phyloP scores from a whole-genome alignment of 2,329 filamentous ascomycete genomes.

The Monilinia fructicola region DNA sequence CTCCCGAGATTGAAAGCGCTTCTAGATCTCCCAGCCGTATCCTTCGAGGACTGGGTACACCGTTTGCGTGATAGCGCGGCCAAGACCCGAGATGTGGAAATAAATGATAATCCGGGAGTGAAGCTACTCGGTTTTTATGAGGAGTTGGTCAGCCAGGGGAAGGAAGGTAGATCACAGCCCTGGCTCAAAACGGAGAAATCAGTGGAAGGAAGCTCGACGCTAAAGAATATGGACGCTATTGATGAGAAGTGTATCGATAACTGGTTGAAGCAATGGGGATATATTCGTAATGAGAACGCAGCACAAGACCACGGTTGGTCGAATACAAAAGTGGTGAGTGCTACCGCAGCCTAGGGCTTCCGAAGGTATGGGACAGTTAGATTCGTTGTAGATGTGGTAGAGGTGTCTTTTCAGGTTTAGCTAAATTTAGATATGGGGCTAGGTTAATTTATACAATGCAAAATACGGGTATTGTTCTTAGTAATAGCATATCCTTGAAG shows the following conservation, averaged over 20 bases:
- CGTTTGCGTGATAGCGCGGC: background rate
- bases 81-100: background rate
- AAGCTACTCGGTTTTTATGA: conserved; percentile 14
- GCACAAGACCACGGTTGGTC: background rate
- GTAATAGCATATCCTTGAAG: no score
- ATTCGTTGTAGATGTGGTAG: no score
- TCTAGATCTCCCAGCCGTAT: background rate
- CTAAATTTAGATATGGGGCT: no score
- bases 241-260: background rate
- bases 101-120: background rate
- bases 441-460: no score
- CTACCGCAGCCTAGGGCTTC: no score
- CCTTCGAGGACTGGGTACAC: conserved; percentile 3
- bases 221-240: background rate
- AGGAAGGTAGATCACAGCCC: background rate
- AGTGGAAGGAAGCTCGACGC: background rate
- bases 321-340: no score
- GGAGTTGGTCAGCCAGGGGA: background rate
- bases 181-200: conserved; percentile 11
- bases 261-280: conserved; percentile 14
- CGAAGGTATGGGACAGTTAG: no score
- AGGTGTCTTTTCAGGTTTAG: no score
- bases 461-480: no score
- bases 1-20: background rate
- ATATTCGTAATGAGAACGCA: no score